phyloP scores from a whole-genome alignment of 2,329 filamentous ascomycete genomes.

The Aspergillus carbonarius region DNA sequence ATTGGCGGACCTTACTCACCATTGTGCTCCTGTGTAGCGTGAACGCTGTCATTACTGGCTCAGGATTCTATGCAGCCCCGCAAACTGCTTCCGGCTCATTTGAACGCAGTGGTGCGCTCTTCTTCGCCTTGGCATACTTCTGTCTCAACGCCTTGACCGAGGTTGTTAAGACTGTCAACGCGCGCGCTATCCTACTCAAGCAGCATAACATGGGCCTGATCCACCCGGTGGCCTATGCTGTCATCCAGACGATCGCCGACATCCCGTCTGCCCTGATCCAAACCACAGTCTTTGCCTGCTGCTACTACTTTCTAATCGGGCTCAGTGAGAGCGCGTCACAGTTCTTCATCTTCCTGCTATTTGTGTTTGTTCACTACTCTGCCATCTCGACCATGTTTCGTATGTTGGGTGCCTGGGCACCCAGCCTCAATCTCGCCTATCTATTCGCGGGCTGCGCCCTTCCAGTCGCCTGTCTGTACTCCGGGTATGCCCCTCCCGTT shows the following conservation, averaged over 20 bases:
- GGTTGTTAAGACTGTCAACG: slow-evolving; percentile 71
- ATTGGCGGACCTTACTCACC: slow-evolving; percentile 72
- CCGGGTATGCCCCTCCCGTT: slow-evolving; percentile 81
- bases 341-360: slow-evolving; percentile 74
- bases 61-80: slow-evolving; percentile 71
- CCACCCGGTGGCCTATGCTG: slow-evolving; percentile 76
- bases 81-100: slow-evolving; percentile 68
- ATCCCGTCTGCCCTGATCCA: slow-evolving; percentile 68
- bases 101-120: slow-evolving; percentile 76
- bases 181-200: slow-evolving; percentile 76
- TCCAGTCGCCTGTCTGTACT: slow-evolving; percentile 78
- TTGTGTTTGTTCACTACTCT: slow-evolving; percentile 68
- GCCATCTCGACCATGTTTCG: slow-evolving; percentile 77
- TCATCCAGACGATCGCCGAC: slow-evolving; percentile 79
- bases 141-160: slow-evolving; percentile 85
- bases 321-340: slow-evolving; percentile 68
- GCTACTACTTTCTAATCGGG: slow-evolving; percentile 77
- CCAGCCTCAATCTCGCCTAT: slow-evolving; percentile 81
- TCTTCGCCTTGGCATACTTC: slow-evolving; percentile 78
- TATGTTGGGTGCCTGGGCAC: slow-evolving; percentile 70
- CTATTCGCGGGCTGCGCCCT: slow-evolving; percentile 75
- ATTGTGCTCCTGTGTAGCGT: slow-evolving; percentile 70
- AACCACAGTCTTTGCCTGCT: slow-evolving; percentile 70
- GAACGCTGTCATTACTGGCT: slow-evolving; percentile 76
- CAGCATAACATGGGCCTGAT: slow-evolving; percentile 82